Evolutionary conservation across 2,329 filamentous ascomycete genomes (phyloP).

Genomic region (Monosporascus sp.): DNA sequence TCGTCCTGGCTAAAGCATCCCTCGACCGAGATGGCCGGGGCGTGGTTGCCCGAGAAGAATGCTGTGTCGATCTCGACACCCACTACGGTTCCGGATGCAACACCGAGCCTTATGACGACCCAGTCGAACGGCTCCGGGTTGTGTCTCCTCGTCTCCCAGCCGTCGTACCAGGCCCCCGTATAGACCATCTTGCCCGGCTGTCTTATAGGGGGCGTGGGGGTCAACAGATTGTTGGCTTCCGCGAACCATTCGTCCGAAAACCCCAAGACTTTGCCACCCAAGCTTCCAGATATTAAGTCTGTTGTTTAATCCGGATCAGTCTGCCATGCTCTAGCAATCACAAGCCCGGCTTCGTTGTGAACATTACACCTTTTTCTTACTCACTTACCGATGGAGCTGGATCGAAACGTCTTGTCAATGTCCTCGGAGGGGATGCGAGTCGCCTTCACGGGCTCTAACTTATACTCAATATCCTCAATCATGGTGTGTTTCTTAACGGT

Average conservation of each 20-base stretch:
- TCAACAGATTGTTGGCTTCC: slow-evolving; percentile 59
- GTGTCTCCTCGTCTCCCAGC: slow-evolving; percentile 65
- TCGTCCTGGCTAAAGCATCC: slow-evolving; percentile 64
- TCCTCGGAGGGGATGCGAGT: slow-evolving; percentile 44
- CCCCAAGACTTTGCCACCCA: slow-evolving; percentile 60
- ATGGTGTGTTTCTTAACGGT: slow-evolving; percentile 3
- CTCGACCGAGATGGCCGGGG: slow-evolving; percentile 72
- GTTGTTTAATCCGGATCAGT: neutral
- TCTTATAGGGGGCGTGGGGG: slow-evolving; percentile 56
- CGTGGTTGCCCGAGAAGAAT: slow-evolving; percentile 79
- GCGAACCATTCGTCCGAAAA: slow-evolving; percentile 68
- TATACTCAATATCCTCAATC: slow-evolving; percentile 46
- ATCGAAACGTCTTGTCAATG: slow-evolving; percentile 58
- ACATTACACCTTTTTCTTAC: neutral
- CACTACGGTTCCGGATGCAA: slow-evolving; percentile 65
- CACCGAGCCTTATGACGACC: slow-evolving; percentile 60
- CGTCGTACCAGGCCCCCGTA: slow-evolving; percentile 66
- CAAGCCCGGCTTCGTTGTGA: neutral
- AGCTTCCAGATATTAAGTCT: slow-evolving; percentile 57
- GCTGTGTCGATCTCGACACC: slow-evolving; percentile 78
- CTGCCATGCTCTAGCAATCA: neutral
- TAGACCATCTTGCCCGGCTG: slow-evolving; percentile 64
- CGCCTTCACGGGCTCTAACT: slow-evolving; percentile 49
- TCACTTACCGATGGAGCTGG: slow-evolving; percentile 54
- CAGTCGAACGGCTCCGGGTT: slow-evolving; percentile 62